Evolutionary conservation across 1,284 basidiomycete species (phyloP).

Genomic region (Cryptococcus jaspeensis): DNA sequence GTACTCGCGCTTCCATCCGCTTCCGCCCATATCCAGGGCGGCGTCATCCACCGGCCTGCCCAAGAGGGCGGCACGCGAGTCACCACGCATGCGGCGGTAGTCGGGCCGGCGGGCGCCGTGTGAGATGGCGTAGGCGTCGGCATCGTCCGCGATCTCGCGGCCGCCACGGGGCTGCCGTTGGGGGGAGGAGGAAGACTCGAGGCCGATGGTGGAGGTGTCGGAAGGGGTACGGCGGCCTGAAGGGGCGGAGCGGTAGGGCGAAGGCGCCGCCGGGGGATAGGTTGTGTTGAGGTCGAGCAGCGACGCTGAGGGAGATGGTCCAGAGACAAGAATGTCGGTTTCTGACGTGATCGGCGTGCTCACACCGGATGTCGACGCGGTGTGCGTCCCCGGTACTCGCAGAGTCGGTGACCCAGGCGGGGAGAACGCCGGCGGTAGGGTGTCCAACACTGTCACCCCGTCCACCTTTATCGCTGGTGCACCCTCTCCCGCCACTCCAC

Average conservation of each 20-base stretch:
- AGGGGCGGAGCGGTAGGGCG: not conserved
- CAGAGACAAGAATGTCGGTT: not conserved
- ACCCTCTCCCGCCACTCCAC: not conserved
- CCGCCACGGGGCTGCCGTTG: conserved; percentile 12
- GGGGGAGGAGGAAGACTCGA: not conserved
- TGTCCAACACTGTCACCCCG: conserved; percentile 1
- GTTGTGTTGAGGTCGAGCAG: not conserved
- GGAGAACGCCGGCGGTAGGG: conserved; percentile 9
- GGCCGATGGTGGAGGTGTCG: conserved; percentile 2
- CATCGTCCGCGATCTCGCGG: conserved; percentile 33
- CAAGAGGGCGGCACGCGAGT: conserved; percentile 34
- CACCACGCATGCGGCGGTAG: conserved; percentile 33
- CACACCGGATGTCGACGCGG: no score
- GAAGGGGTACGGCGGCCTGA: conserved; percentile 2
- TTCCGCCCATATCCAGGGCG: conserved; percentile 12
- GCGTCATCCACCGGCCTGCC: conserved; percentile 25
- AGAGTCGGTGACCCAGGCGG: not conserved
- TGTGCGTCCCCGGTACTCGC: no score
- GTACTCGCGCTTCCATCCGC: conserved; percentile 10
- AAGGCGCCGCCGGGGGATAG: not conserved
- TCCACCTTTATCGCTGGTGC: conserved; percentile 11
- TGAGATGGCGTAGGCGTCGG: conserved; percentile 29
- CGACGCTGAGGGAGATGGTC: not conserved
- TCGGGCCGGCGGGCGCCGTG: conserved; percentile 31
- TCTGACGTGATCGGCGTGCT: no score